Evolutionary conservation across 352 stramenopile genomes (phyloP).

Genomic region (Pythium monospermum): DNA sequence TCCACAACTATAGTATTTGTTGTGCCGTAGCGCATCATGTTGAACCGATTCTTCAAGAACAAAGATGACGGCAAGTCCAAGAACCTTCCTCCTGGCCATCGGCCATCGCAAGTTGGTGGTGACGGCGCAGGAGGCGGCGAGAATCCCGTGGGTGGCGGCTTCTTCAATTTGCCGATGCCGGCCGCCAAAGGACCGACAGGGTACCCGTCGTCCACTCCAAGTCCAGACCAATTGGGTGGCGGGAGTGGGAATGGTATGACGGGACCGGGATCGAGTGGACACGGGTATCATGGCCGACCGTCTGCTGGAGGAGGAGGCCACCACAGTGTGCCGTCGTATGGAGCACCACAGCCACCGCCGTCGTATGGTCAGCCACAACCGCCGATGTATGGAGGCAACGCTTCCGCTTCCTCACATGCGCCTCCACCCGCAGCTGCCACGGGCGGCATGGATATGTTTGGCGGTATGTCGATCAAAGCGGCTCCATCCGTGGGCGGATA

Average conservation of each 20-base stretch:
- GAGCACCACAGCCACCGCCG: constrained; percentile 11
- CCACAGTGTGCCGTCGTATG: constrained; percentile 16
- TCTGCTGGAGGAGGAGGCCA: not conserved
- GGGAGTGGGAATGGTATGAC: not conserved
- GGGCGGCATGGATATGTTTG: constrained; percentile 60
- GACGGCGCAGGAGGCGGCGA: constrained; percentile 24
- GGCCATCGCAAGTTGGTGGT: constrained; percentile 23
- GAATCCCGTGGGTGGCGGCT: constrained; percentile 55
- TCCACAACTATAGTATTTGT: no score
- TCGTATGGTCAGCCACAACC: constrained; percentile 11
- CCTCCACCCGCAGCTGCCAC: constrained; percentile 8
- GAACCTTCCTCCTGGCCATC: constrained; percentile 49
- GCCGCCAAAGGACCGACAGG: constrained; percentile 34
- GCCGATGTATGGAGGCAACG: constrained; percentile 13
- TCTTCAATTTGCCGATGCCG: constrained; percentile 82
- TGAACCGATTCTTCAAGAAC: constrained; percentile 80
- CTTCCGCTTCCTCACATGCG: no score
- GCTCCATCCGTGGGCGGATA: constrained; percentile 5
- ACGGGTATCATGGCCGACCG: constrained; percentile 2
- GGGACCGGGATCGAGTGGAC: not conserved
- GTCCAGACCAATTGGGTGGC: not conserved
- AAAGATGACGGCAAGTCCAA: constrained; percentile 61
- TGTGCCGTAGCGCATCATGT: constrained; percentile 47
- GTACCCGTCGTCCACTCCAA: constrained; percentile 13
- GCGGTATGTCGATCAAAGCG: constrained; percentile 61